A percentile compares a stretch with the other conserved stretches of the same genome.
These are phyloP conservation scores for Calonectria hongkongensis DNA, from an alignment of 2,329 filamentous ascomycete species.

Conservation along the genomic window DNA sequence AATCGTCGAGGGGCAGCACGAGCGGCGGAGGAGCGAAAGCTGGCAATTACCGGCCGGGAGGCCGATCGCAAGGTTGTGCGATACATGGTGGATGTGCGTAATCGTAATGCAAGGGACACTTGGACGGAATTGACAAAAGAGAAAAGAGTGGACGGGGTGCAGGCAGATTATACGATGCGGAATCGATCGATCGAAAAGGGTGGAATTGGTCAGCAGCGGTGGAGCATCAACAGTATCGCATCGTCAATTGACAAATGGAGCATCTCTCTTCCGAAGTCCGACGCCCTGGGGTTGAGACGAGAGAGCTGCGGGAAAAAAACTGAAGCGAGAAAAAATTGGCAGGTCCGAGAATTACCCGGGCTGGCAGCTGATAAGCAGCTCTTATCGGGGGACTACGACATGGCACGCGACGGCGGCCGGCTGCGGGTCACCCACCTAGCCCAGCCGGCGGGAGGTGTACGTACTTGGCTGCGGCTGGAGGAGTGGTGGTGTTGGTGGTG, in stretches of 20 bases:
- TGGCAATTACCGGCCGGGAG: conserved; percentile 65
- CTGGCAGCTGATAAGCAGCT: conserved; percentile 11
- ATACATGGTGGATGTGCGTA: conserved; percentile 65
- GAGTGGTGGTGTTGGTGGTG: no score
- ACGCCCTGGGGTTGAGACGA: conserved; percentile 6
- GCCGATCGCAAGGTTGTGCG: conserved; percentile 70
- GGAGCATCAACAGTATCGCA: conserved; percentile 40
- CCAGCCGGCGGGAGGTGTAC: not conserved
- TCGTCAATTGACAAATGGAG: conserved; percentile 40
- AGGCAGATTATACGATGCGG: conserved; percentile 12
- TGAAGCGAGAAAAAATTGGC: not conserved
- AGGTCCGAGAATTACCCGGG: conserved; percentile 18
- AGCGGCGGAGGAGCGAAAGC: conserved; percentile 63
- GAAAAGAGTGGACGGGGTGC: not conserved
- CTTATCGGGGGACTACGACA: not conserved
- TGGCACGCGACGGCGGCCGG: conserved; percentile 12
- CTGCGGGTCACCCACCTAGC: not conserved
- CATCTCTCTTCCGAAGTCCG: conserved; percentile 40
- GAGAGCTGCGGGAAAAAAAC: conserved; percentile 45
- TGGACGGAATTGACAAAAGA: not conserved
- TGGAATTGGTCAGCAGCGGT: conserved; percentile 45
- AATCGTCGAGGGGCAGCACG: conserved; percentile 68
- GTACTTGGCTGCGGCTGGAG: not conserved
- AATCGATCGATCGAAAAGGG: conserved; percentile 29
- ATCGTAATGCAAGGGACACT: not conserved